Evolutionary conservation across 495 filamentous ascomycete genomes (phyloP), one percentile per base, ranked within the genome.

Genomic region (Hypoxylon trugodes): DNA sequence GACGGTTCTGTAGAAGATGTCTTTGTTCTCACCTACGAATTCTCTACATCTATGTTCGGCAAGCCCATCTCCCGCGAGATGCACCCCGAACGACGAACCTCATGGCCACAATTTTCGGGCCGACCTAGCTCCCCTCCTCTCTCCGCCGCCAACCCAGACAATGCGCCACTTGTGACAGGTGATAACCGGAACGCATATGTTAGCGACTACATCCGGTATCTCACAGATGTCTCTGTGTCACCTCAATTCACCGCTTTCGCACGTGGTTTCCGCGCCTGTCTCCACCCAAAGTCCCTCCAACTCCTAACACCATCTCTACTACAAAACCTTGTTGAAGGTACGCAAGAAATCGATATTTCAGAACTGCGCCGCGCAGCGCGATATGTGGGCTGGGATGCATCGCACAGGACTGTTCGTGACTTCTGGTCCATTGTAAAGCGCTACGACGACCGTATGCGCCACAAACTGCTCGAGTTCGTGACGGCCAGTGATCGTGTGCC

Each of bases 401-500:
- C 75, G 6, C 86, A 93, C 68, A 82, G 77, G 4, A 83, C 87
- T 12, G 86, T 98, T 47, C 69, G 78, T 3, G 84, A 91, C 55
- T 97, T 98, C 74, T 98, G 95, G 95, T 79, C 74, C 24, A 82
- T 96, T 6, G 87, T 94, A 4, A 84, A 81, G 52, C 65, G 71
- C 6, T 96, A 87, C 70, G 79, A 87, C 26, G 79, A 88, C n/a
- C 81, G 82, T 42, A 86, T 87, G 77, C 87, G 88, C 68, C 81
- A 85, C 26, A 82, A 82, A 67, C 78, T 98, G 42, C 79, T 98
- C 51, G 93, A 97, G 72, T 98, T 98, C 63, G 93, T 98, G 18
- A 98, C 95, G 18, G 92, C 93, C 3, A 93, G 88, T 73, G 93
- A 96, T 72, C 86, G 95, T 6, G 81, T 98, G 4, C 95, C 95